phyloP scores from a whole-genome alignment of 1,284 basidiomycete species.

The Jaminaea rosea region DNA sequence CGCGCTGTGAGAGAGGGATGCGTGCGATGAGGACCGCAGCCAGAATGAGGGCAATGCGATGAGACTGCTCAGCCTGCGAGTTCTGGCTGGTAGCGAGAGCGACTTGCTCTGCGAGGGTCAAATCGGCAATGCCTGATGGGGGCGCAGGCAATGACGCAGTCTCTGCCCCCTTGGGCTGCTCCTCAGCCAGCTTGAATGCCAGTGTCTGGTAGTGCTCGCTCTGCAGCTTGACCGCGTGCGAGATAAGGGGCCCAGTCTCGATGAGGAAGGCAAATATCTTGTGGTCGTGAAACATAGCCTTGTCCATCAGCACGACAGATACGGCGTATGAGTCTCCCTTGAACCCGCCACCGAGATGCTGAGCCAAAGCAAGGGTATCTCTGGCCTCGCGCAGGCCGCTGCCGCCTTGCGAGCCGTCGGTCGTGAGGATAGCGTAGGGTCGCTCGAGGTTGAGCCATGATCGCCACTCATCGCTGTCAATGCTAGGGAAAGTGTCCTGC shows the following conservation, averaged over 20 bases:
- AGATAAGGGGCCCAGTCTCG: not conserved
- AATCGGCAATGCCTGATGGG: too few species aligned
- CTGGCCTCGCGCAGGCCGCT: not conserved
- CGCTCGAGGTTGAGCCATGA: not conserved
- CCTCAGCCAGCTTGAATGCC: not conserved
- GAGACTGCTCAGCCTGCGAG: not conserved
- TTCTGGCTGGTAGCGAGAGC: not conserved
- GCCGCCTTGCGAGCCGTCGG: not conserved
- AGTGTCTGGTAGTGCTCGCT: not conserved
- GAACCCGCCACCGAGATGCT: not conserved
- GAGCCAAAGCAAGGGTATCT: not conserved
- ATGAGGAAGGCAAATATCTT: not conserved
- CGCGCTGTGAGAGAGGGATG: not conserved
- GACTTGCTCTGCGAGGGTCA: not conserved
- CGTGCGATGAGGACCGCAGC: not conserved
- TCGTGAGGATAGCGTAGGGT: not conserved
- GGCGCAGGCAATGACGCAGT: not conserved
- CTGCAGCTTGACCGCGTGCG: not conserved
- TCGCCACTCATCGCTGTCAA: not conserved
- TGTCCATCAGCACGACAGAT: not conserved
- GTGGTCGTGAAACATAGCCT: not conserved
- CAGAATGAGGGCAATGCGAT: not conserved
- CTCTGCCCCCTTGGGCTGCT: not conserved
- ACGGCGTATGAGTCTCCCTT: not conserved
- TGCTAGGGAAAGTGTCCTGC: not conserved